A percentile compares a stretch with the other conserved stretches of the same genome.
Evolutionary conservation across 2,329 filamentous ascomycete species (phyloP).

Genomic region (Cladophialophora immunda): DNA sequence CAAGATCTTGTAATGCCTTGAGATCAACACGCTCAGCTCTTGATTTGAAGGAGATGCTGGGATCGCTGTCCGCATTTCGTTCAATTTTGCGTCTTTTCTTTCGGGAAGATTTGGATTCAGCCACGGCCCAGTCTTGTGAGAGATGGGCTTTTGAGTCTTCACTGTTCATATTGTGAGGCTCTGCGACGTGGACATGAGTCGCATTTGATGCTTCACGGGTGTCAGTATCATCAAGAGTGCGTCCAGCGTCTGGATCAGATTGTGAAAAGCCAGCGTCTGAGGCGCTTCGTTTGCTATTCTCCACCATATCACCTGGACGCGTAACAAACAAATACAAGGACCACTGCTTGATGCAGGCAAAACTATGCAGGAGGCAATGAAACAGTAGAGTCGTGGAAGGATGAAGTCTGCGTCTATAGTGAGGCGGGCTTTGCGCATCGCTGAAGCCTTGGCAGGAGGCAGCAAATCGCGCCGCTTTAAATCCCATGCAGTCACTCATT

Average conservation of each 20-base stretch:
- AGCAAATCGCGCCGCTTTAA: conserved; percentile 1
- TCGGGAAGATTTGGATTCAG: conserved; percentile 32
- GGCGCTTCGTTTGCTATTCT: conserved; percentile 13
- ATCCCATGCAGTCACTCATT: too few relatives aligned
- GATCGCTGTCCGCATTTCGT: conserved; percentile 10
- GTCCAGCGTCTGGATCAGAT: conserved; percentile 2
- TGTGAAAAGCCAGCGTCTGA: neutral
- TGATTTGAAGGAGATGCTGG: conserved; percentile 33
- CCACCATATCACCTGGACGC: neutral
- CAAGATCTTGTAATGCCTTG: conserved; percentile 65
- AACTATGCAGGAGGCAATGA: neutral
- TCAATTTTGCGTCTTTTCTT: conserved; percentile 35
- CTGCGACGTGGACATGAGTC: neutral
- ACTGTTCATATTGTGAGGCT: conserved; percentile 7
- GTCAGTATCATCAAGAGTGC: conserved; percentile 1
- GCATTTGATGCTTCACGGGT: neutral
- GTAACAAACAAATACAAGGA: neutral
- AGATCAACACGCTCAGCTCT: conserved; percentile 55
- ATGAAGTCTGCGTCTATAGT: neutral
- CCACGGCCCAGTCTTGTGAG: conserved; percentile 25
- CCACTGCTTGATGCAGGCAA: neutral
- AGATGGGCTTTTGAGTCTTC: neutral
- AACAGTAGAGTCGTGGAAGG: neutral
- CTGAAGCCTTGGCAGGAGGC: neutral
- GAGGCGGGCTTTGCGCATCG: neutral